A percentile compares a stretch with the other conserved stretches of the same genome.
phyloP scores from a whole-genome alignment of 257 asterid species.

The Coffea canephora region DNA sequence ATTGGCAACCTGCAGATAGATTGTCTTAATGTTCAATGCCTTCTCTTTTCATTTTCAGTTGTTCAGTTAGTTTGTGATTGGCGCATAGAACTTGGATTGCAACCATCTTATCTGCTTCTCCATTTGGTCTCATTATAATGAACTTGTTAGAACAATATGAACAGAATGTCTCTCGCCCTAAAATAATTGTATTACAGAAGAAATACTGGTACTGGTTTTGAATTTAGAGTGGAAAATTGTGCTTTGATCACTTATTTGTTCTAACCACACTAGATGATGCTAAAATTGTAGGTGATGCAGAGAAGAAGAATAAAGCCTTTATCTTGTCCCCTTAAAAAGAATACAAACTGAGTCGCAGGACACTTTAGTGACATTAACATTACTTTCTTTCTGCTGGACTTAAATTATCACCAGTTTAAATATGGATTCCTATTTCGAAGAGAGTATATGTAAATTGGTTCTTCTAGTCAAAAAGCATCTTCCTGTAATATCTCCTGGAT shows the following conservation, averaged over 20 bases:
- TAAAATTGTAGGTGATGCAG: background rate
- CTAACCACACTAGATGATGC: no score
- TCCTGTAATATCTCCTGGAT: background rate
- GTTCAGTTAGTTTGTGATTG: background rate
- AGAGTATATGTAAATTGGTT: background rate
- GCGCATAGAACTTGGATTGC: background rate
- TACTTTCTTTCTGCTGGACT: background rate
- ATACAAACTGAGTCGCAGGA: background rate
- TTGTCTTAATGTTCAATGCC: background rate
- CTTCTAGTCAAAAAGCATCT: background rate
- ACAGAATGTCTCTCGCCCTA: background rate
- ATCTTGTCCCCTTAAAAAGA: background rate
- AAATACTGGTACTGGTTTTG: no score
- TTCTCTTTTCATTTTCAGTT: background rate
- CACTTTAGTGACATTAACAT: background rate
- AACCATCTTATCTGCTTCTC: background rate
- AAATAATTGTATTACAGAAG: no score
- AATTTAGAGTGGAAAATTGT: no score
- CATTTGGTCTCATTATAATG: background rate
- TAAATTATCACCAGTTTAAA: background rate
- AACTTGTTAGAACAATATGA: background rate
- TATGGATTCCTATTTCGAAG: background rate
- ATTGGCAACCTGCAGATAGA: background rate
- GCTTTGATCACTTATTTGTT: background rate
- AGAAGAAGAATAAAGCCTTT: background rate